Percentiles rank a stretch among this genome's conserved stretches.
Evolutionary conservation across 2,329 filamentous ascomycete species (phyloP).

Genomic region (Periconia sp.): DNA sequence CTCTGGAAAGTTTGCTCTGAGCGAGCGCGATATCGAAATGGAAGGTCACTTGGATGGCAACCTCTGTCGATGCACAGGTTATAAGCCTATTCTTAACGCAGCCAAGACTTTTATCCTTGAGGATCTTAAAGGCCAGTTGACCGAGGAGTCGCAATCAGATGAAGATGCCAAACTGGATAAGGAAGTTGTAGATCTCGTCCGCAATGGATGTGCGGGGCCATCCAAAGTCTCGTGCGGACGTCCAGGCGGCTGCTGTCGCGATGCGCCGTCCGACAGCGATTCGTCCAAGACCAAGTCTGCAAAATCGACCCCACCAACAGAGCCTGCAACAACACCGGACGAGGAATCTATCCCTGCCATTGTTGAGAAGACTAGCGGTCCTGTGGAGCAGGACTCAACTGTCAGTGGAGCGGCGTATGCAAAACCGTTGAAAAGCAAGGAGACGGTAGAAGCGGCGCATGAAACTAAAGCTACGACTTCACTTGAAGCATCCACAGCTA

Average conservation of each 20-base stretch:
- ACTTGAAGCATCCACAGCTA: constrained; percentile 45
- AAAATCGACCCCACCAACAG: constrained; percentile 32
- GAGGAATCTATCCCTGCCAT: constrained; percentile 31
- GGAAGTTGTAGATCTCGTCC: constrained; percentile 27
- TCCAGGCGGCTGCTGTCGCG: constrained; percentile 42
- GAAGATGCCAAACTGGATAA: constrained; percentile 26
- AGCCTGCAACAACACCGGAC: constrained; percentile 26
- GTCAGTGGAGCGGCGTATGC: constrained; percentile 37
- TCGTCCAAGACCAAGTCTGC: constrained; percentile 28
- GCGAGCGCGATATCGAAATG: constrained; percentile 39
- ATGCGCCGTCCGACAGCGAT: constrained; percentile 32
- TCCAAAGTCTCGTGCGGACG: constrained; percentile 38
- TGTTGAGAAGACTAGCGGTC: constrained; percentile 21
- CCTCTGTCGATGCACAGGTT: constrained; percentile 89
- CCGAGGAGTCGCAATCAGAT: constrained; percentile 45
- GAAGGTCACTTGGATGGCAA: constrained; percentile 79
- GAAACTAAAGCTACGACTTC: constrained; percentile 55
- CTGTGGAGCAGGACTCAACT: constrained; percentile 17
- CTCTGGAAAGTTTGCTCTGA: constrained; percentile 36
- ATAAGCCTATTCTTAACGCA: constrained; percentile 87
- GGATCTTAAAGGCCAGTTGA: constrained; percentile 49
- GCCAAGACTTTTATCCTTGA: constrained; percentile 80
- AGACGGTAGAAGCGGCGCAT: constrained; percentile 15
- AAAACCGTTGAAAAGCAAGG: constrained; percentile 39
- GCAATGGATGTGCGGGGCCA: constrained; percentile 23